Conservation (phyloP, 179 eudicot species). For the Spinacia oleracea region DNA sequence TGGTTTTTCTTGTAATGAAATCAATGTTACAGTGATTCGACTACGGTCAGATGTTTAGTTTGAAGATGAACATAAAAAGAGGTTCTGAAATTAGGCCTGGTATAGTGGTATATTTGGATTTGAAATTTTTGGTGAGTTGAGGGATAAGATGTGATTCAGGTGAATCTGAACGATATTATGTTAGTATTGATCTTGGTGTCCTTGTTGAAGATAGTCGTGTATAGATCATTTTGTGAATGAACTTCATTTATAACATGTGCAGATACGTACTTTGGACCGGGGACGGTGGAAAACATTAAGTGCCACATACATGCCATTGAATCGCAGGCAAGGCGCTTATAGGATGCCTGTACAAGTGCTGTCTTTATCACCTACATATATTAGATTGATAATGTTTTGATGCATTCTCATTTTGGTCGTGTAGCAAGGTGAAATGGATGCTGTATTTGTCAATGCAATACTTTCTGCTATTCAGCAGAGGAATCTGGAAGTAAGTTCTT, state of each 20-base stretch:
- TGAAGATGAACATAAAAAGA: not conserved
- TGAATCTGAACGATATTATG: not conserved
- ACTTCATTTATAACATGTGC: slow-evolving; percentile 26
- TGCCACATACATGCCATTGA: slow-evolving; percentile 76
- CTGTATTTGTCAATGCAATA: slow-evolving; percentile 76
- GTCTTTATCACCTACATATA: not conserved
- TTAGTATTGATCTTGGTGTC: not conserved
- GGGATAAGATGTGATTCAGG: not conserved
- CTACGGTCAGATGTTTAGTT: not conserved
- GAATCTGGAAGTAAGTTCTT: slow-evolving; percentile 74
- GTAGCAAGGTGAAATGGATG: slow-evolving; percentile 73
- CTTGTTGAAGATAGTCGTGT: not conserved
- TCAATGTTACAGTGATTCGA: too few relatives aligned
- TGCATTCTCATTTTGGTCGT: slow-evolving; percentile 19
- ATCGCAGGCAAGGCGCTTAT: slow-evolving; percentile 48
- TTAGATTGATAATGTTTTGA: slow-evolving; percentile 8
- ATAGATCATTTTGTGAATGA: not conserved
- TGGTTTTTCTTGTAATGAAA: too few relatives aligned
- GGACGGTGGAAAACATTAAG: slow-evolving; percentile 69
- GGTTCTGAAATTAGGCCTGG: not conserved
- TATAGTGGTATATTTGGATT: not conserved
- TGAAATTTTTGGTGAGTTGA: not conserved
- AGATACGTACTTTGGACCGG: slow-evolving; percentile 91
- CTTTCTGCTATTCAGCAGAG: slow-evolving; percentile 85
- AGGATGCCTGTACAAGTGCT: slow-evolving; percentile 2